Base-by-base conservation (phyloP, 768 basidiomycete genomes). In the Tricholoma sp. region DNA sequence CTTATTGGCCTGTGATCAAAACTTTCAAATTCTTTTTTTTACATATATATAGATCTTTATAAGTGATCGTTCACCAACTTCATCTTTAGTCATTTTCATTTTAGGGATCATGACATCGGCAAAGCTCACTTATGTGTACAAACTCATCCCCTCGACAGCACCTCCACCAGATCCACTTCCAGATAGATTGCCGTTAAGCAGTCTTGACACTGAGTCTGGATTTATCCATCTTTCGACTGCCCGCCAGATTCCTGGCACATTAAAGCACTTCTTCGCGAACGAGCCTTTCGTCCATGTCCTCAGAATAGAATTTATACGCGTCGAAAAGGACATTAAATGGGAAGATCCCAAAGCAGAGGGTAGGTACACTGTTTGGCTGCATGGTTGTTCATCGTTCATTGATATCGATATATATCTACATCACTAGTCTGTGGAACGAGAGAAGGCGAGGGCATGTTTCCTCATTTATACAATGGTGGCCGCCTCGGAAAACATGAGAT, bases 141-240 rank as follows among this genome's bases (percentile, higher is more conserved):
- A 86, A 61, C 77, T 88, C 61, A 67, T 85, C 29, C 70, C 75
- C 11, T 63, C 71, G 28, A 71, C 75, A 4, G 58, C 73, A 4
- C 71, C 78, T n/a, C 74, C 77, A 24, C 68, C 74, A 1, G 66
- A 65, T 10, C 69, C 70, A 1, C 67, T 83, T 11, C 80, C 81
- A 4, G 66, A 70, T 1, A 64, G 59, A 2, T 72, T 84, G n/a
- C 80, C 81, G n/a, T 64, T 84, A 47, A 83, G 81, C 58, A 62
- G 68, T 13, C 67, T 84, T 17, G 82, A 84, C 57, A 55, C 68
- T 41, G 48, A 61, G 4, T 75, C 74, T 4, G 77, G 77, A 1
- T 83, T 82, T 62, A 72, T 83, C 57, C 82, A 84, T 59, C 73
- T 83, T 20, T 83, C 81, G 29, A 82, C 80, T 4, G 71, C 79